phyloP scores from a whole-genome alignment of 768 basidiomycete species.

The Boletus rex-veris region DNA sequence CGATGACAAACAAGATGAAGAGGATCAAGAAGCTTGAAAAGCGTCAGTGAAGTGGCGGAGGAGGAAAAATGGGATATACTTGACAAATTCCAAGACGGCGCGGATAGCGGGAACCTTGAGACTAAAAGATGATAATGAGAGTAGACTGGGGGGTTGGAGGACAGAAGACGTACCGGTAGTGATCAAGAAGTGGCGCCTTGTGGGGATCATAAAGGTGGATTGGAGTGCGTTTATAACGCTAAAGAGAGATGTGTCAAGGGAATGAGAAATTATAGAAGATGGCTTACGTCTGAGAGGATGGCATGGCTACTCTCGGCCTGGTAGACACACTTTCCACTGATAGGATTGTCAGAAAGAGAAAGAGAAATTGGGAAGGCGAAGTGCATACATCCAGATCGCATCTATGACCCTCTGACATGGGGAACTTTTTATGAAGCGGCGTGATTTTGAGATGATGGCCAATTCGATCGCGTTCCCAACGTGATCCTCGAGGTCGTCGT shows the following conservation, averaged over 20 bases:
- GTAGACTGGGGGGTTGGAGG: too few species aligned
- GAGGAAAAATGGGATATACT: conserved; percentile 42
- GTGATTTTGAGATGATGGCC: conserved; percentile 85
- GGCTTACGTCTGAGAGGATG: conserved; percentile 79
- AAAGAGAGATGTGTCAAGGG: background rate
- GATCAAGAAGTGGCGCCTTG: conserved; percentile 89
- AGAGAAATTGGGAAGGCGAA: background rate
- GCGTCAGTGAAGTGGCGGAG: background rate
- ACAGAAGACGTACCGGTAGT: conserved; percentile 67
- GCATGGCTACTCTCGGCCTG: conserved; percentile 84
- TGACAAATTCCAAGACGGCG: conserved; percentile 83
- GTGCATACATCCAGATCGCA: conserved; percentile 68
- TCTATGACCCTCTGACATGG: conserved; percentile 90
- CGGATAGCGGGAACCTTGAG: conserved; percentile 93
- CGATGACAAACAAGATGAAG: conserved; percentile 74
- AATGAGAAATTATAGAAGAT: background rate
- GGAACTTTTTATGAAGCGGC: conserved; percentile 84
- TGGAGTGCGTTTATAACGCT: conserved; percentile 93
- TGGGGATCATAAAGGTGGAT: conserved; percentile 94
- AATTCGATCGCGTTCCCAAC: conserved; percentile 92
- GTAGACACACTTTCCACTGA: conserved; percentile 88
- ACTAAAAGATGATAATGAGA: conserved; percentile 34
- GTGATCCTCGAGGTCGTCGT: conserved; percentile 70
- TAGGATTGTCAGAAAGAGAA: conserved; percentile 13
- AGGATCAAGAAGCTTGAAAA: conserved; percentile 63